Evolutionary conservation across 768 basidiomycete genomes (phyloP).

Genomic region (Collybiopsis confluens): DNA sequence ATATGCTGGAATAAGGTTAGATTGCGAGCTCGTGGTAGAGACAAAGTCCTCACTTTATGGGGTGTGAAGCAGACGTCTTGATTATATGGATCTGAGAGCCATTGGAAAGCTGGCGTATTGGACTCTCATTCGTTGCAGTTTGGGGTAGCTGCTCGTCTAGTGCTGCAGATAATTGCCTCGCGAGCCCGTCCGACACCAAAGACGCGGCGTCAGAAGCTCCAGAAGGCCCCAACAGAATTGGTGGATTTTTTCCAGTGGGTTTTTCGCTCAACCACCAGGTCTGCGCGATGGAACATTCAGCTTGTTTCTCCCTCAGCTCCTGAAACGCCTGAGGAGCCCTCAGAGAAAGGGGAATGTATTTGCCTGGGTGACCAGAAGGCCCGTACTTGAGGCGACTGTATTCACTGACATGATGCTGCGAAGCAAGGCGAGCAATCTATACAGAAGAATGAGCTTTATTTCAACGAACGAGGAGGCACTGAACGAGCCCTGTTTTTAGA

Average conservation of each 20-base stretch:
- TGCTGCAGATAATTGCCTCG: slow-evolving; percentile 49
- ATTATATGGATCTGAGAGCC: slow-evolving; percentile 20
- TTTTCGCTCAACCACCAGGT: slow-evolving; percentile 48
- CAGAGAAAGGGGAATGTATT: slow-evolving; percentile 61
- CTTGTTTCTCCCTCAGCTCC: slow-evolving; percentile 51
- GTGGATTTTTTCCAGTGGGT: slow-evolving; percentile 7
- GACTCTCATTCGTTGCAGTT: background rate
- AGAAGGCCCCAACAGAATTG: slow-evolving; percentile 26
- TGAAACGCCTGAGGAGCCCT: slow-evolving; percentile 55
- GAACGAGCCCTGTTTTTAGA: background rate
- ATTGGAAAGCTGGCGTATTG: background rate
- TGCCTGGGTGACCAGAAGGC: slow-evolving; percentile 47
- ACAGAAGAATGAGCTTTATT: background rate
- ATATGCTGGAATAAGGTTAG: slow-evolving; percentile 41
- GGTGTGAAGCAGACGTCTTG: slow-evolving; percentile 78
- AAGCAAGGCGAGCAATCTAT: slow-evolving; percentile 41
- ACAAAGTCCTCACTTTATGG: slow-evolving; percentile 60
- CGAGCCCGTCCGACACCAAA: slow-evolving; percentile 25
- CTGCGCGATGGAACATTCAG: slow-evolving; percentile 26
- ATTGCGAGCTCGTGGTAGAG: background rate
- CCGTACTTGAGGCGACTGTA: slow-evolving; percentile 72
- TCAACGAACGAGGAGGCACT: background rate
- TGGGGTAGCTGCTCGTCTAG: slow-evolving; percentile 38
- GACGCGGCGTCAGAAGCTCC: slow-evolving; percentile 16
- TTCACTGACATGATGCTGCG: slow-evolving; percentile 70